Base-by-base conservation (phyloP, 164 flowering plant genomes). In the Santalum album region DNA sequence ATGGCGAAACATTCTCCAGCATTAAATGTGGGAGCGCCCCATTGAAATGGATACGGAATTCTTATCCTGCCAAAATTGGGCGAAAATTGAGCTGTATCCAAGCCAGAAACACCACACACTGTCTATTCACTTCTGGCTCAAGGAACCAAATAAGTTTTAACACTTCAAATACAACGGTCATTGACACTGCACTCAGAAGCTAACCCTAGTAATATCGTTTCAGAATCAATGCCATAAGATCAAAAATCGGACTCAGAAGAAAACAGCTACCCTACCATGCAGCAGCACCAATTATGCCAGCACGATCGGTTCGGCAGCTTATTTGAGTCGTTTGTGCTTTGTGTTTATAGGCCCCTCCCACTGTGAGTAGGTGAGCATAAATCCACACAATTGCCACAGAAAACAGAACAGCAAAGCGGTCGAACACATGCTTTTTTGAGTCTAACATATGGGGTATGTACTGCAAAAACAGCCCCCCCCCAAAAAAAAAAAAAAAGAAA, bases 1-100 rank as follows among this genome's bases (percentile, higher is more conserved):
- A 88, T 88, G 47, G 96, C 96, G 70, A 88, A 88, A 56, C 81
- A 72, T 76, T 88, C 96, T 24, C 96, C 96, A 14, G 91, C 96
- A 75, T 86, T 75, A 74, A 88, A 86, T 22, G 84, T 68, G 3
- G 96, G 96, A 63, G 95, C 83, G 58, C 96, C 96, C 92, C 92
- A 87, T 70, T 87, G 92, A 64, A 87, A 87, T 29, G 92, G 96
- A 65, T 86, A 89, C 36, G 95, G 96, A 57, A 89, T 71, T 62
- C 91, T 74, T 54, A 89, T 89, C 96, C 96, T 88, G 71, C 48
- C 66, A 0, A 51, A 19, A 27, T 45, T 16, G 42, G 10, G 36
- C 22, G 19, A 10, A 16, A 21, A 25, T 9, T 2, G 25, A 36
- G 39, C 19, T 25, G 21, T 1, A 29, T 9, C 12, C 15, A 43